Evolutionary conservation across 2,329 filamentous ascomycete genomes (phyloP), one percentile per base, ranked within the genome.

Genomic region (Beauveria brongniartii): DNA sequence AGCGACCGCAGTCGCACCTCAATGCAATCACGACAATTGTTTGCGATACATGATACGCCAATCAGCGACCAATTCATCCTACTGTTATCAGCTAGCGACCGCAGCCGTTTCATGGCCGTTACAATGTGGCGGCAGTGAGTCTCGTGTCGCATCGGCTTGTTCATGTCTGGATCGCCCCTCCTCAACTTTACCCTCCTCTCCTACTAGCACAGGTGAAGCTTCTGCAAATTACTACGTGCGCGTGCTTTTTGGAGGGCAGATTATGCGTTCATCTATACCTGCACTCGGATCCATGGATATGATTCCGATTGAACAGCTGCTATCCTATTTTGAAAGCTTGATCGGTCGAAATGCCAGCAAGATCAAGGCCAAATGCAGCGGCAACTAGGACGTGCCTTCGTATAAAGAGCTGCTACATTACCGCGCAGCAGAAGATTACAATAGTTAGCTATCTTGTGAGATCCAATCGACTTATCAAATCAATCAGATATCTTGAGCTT

Each of bases 321-420:
- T 93, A 63, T 80, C 68, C 0, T 93, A 93, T 71, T 80, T 93
- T 65, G 88, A 92, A 70, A 86, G 82, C 0, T 70, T 93, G 60
- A 85, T 88, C 0, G 90, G 90, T 0, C 65, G 71, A 24, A 69
- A 74, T 46, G 81, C 77, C 0, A 74, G 71, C 56, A 66, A 78
- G 28, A 72, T 84, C 10, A 72, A 74, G 64, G 72, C 62, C 4
- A 68, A 67, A 18, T 74, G 71, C 30, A 63, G 63, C 3, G 63
- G 64, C n/a, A 61, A 59, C n/a, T 65, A 63, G 43, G 40, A 20
- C 18, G 24, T 20, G 22, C 24, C 43, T 16, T 44, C 3, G 12
- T 22, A 14, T 18, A 30, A 24, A n/a, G 16, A 16, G 44, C 5
- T 9, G 16, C 28, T 34, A 16, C 10, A n/a, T 47, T 37, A 9